Evolutionary conservation across 2,329 filamentous ascomycete species (phyloP).

Genomic region (Alternaria solani): DNA sequence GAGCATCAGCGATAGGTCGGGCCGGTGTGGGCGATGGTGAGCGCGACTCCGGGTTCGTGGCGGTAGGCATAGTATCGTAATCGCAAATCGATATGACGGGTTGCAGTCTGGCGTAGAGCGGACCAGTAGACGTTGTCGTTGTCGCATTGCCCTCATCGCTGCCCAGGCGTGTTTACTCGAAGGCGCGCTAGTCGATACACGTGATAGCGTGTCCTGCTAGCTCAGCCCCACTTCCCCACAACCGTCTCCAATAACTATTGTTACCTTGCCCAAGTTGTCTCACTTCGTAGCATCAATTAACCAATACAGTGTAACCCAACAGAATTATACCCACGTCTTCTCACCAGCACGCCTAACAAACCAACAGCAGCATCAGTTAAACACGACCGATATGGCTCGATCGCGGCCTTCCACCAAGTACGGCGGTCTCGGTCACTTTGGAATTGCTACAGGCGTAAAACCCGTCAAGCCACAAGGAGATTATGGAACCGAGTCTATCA

Average conservation of each 20-base stretch:
- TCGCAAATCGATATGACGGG: background rate
- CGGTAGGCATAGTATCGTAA: conserved; percentile 38
- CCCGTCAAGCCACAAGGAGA: background rate
- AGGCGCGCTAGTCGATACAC: conserved; percentile 22
- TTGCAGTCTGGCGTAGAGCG: background rate
- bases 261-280: background rate
- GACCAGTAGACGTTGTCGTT: background rate
- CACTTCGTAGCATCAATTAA: background rate
- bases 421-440: background rate
- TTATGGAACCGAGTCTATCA: background rate
- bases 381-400: background rate
- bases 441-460: background rate
- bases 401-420: background rate
- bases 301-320: too few species aligned
- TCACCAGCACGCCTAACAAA: too few species aligned
- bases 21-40: conserved; percentile 61
- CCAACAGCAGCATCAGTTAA: background rate
- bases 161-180: conserved; percentile 22
- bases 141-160: conserved; percentile 3
- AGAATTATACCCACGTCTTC: too few species aligned
- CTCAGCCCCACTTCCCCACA: conserved; percentile 11
- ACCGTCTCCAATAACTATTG: background rate
- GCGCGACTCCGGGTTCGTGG: conserved; percentile 41
- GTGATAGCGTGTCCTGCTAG: conserved; percentile 20
- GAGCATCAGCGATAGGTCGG: conserved; percentile 63